A percentile compares a stretch with the other conserved stretches of the same genome.
Conservation (phyloP, 225 moss, liverwort and hornwort species). For the Polytrichum commune region DNA sequence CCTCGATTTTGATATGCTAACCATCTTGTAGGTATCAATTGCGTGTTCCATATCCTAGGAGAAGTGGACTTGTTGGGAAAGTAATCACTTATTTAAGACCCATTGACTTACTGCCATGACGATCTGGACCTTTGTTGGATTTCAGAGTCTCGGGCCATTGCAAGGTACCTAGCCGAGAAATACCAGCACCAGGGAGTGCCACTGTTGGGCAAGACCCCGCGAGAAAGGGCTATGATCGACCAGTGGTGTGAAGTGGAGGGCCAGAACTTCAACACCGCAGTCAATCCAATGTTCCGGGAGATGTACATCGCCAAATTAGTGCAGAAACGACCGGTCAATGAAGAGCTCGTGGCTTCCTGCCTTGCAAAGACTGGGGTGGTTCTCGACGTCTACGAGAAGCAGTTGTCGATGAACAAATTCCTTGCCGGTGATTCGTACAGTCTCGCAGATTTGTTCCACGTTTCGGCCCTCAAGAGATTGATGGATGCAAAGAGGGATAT, state of each 20-base stretch:
- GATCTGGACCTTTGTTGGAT: too few species aligned
- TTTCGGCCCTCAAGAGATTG: background rate
- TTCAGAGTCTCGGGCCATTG: slow-evolving; percentile 41
- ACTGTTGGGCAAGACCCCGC: slow-evolving; percentile 48
- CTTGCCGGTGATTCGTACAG: slow-evolving; percentile 60
- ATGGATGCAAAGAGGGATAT: background rate
- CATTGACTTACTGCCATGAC: background rate
- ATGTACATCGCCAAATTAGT: background rate
- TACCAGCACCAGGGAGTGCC: slow-evolving; percentile 36
- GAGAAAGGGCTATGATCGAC: slow-evolving; percentile 34
- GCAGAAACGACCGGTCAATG: slow-evolving; percentile 8
- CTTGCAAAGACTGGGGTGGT: slow-evolving; percentile 31
- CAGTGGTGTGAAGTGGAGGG: slow-evolving; percentile 52
- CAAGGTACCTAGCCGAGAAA: slow-evolving; percentile 49
- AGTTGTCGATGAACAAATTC: slow-evolving; percentile 51
- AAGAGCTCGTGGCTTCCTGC: background rate
- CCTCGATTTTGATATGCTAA: too few species aligned
- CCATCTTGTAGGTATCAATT: too few species aligned
- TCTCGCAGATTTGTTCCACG: slow-evolving; percentile 54
- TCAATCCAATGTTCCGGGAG: slow-evolving; percentile 22
- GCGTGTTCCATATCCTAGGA: too few species aligned
- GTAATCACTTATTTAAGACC: too few species aligned
- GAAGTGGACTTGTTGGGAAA: too few species aligned
- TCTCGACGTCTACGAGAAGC: slow-evolving; percentile 58
- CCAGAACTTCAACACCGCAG: slow-evolving; percentile 27